Evolutionary conservation across 129 eudicot species (phyloP).

Genomic region (Lactuca sativa): DNA sequence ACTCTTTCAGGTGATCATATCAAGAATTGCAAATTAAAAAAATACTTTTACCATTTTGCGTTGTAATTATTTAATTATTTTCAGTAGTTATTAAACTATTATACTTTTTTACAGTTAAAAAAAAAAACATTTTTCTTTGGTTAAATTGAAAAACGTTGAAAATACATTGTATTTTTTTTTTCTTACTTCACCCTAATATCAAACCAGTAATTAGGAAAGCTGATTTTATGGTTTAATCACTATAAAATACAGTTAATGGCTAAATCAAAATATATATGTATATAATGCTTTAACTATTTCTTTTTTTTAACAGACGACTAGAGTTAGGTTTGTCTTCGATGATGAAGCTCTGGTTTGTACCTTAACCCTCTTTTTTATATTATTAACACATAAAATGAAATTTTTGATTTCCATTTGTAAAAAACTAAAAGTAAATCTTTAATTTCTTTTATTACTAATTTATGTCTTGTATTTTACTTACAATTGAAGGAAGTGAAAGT

Average conservation of each 20-base stretch:
- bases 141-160: no score
- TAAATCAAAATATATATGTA: no score
- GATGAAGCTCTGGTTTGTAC: conserved; percentile 77
- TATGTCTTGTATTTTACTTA: neutral
- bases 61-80: no score
- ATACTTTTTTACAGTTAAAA: no score
- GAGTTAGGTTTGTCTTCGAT: conserved; percentile 97
- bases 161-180: no score
- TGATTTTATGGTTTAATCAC: neutral
- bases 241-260: neutral
- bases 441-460: neutral
- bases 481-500: conserved; percentile 80
- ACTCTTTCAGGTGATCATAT: conserved; percentile 67
- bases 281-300: conserved; percentile 1
- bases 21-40: neutral
- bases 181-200: neutral
- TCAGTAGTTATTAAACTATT: neutral
- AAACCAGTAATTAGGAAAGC: neutral
- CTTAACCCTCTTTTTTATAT: conserved; percentile 20
- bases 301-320: conserved; percentile 65
- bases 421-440: conserved; percentile 11
- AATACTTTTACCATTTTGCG: no score
- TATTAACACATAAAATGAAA: neutral
- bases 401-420: neutral
- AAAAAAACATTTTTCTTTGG: no score